Conservation (phyloP, 768 basidiomycete genomes). For the Suillus variegatus region DNA sequence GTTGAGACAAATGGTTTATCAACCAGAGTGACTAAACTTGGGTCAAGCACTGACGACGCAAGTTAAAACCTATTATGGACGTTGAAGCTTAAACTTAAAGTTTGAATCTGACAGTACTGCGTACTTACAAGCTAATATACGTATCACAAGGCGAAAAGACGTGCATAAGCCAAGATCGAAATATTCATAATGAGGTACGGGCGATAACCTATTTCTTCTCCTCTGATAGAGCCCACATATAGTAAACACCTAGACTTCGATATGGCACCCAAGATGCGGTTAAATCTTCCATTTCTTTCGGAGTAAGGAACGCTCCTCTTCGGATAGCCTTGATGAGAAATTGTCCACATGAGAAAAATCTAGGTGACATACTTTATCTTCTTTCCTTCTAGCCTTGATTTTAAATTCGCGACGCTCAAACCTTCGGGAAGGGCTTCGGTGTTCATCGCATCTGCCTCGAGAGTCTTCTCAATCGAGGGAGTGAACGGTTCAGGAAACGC, state of each 20-base stretch:
- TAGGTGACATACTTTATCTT: slow-evolving; percentile 61
- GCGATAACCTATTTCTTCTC: slow-evolving; percentile 12
- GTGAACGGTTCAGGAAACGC: slow-evolving; percentile 60
- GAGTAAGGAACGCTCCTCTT: slow-evolving; percentile 75
- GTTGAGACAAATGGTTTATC: background rate
- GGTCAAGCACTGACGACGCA: background rate
- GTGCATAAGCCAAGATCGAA: background rate
- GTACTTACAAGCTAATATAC: background rate
- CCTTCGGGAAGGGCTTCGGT: slow-evolving; percentile 55
- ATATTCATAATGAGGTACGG: background rate
- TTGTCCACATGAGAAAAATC: slow-evolving; percentile 6
- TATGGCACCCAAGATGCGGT: slow-evolving; percentile 82
- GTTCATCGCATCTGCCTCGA: slow-evolving; percentile 40
- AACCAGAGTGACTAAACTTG: background rate
- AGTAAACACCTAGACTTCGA: slow-evolving; percentile 83
- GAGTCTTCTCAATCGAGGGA: slow-evolving; percentile 62
- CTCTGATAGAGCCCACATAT: slow-evolving; percentile 83
- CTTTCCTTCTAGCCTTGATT: slow-evolving; percentile 64
- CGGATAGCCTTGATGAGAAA: slow-evolving; percentile 15
- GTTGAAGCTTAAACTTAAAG: background rate
- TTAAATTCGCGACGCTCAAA: slow-evolving; percentile 55
- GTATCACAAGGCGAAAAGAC: background rate
- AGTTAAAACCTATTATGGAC: background rate
- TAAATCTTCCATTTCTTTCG: slow-evolving; percentile 78
- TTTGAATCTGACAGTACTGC: background rate